These are phyloP conservation scores for Galerina marginata DNA, from an alignment of 768 basidiomycete genomes.

Conservation along the genomic window DNA sequence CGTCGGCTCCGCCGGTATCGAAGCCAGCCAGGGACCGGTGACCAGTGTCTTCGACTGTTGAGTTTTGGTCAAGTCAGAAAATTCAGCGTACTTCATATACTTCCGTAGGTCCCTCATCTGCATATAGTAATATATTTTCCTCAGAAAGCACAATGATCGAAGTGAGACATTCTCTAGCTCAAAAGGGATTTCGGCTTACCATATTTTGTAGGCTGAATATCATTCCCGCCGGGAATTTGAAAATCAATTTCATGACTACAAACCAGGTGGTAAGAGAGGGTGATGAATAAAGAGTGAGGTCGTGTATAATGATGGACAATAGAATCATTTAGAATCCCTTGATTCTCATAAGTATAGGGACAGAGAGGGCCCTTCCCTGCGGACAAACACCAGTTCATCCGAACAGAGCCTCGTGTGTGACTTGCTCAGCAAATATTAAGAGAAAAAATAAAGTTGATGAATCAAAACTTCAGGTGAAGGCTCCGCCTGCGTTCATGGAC, in stretches of 20 bases:
- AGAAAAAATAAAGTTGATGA: background rate
- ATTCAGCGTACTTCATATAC: background rate
- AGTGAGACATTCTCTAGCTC: constrained; percentile 13
- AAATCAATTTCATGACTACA: background rate
- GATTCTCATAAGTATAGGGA: background rate
- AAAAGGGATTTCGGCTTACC: background rate
- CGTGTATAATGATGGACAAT: background rate
- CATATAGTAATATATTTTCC: constrained; percentile 17
- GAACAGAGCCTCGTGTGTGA: background rate
- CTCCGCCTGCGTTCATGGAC: background rate
- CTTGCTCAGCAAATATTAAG: background rate
- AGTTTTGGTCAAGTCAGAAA: no score
- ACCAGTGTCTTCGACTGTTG: no score
- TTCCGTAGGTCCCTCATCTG: background rate
- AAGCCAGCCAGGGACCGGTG: no score
- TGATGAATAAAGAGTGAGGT: background rate
- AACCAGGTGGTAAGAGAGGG: background rate
- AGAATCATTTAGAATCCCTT: background rate
- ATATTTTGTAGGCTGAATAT: background rate
- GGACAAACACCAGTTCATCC: constrained; percentile 3
- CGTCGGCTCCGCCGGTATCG: no score
- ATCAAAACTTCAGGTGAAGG: background rate
- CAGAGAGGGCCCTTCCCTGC: background rate
- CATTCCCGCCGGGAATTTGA: background rate
- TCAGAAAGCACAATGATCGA: constrained; percentile 11